These are phyloP conservation scores for Anisodus acutangulus DNA, from an alignment of 257 asterid species.

Conservation along the genomic window DNA sequence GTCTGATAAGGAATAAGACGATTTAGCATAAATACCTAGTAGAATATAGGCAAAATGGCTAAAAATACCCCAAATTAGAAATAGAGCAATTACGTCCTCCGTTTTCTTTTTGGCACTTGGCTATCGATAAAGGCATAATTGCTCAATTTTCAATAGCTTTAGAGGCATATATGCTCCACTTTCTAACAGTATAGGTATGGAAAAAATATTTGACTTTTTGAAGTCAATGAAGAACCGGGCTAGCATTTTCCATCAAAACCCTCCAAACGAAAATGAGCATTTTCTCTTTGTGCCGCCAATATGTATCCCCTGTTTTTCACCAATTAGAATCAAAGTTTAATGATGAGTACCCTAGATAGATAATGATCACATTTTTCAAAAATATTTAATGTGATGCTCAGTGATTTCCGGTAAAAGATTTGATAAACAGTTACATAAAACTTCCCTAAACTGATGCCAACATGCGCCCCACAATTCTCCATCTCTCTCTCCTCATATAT, in stretches of 20 bases:
- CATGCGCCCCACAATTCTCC: conserved; percentile 47
- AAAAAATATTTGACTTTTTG: too few relatives aligned
- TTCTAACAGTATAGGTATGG: not conserved
- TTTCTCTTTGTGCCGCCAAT: not conserved
- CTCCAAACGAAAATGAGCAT: not conserved
- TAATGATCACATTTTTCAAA: not conserved
- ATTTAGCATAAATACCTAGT: not conserved
- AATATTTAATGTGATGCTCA: not conserved
- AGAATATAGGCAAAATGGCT: too few relatives aligned
- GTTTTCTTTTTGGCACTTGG: not conserved
- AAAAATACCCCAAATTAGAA: not conserved
- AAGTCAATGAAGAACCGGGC: too few relatives aligned
- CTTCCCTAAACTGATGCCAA: conserved; percentile 29
- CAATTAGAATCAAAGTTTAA: not conserved
- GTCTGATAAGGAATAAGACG: too few relatives aligned
- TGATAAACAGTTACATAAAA: not conserved
- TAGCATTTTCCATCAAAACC: not conserved
- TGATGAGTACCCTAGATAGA: not conserved
- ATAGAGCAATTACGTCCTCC: not conserved
- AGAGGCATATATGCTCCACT: not conserved
- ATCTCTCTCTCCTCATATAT: conserved; percentile 23
- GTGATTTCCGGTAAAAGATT: not conserved
- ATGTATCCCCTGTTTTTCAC: not conserved
- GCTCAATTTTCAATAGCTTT: not conserved
- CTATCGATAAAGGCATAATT: too few relatives aligned